Percentiles rank a stretch among this genome's conserved stretches.
Conservation (phyloP, 1,139 yeast genomes). For the Candida labiduridarum region DNA sequence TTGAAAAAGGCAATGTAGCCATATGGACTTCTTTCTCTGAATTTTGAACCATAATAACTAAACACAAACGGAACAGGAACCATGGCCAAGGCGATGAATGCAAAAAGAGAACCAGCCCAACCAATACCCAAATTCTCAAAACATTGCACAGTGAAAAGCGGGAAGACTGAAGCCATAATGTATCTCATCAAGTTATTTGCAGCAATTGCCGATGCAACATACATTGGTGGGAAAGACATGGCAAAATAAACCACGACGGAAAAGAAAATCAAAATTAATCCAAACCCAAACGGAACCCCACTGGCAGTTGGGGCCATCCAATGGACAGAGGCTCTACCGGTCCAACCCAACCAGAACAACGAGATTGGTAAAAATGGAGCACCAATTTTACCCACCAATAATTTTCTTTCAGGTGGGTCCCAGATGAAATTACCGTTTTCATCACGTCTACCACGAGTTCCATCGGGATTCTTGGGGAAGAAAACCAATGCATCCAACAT, state of each 20-base stretch:
- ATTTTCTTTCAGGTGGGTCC: conserved; percentile 42
- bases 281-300: conserved; percentile 76
- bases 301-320: conserved; percentile 83
- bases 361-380: conserved; percentile 67
- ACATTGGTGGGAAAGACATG: conserved; percentile 71
- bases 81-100: conserved; percentile 35
- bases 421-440: conserved; percentile 53
- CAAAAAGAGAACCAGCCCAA: conserved; percentile 44
- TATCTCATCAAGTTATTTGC: conserved; percentile 78
- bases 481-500: conserved; percentile 47
- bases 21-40: conserved; percentile 57
- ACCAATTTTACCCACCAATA: conserved; percentile 55
- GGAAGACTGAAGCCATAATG: conserved; percentile 61
- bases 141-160: conserved; percentile 50
- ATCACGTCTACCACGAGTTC: conserved; percentile 59
- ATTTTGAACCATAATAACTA: conserved; percentile 53
- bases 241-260: conserved; percentile 71
- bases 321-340: conserved; percentile 58
- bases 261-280: conserved; percentile 73
- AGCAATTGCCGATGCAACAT: conserved; percentile 76
- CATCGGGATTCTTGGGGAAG: conserved; percentile 64
- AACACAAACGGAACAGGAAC: conserved; percentile 49
- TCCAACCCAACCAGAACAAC: conserved; percentile 84
- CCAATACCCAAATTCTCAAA: conserved; percentile 38
- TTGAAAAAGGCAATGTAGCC: conserved; percentile 58